Evolutionary conservation across 164 flowering plant species (phyloP), one percentile per base, ranked within the genome.

Genomic region (Vitis riparia): DNA sequence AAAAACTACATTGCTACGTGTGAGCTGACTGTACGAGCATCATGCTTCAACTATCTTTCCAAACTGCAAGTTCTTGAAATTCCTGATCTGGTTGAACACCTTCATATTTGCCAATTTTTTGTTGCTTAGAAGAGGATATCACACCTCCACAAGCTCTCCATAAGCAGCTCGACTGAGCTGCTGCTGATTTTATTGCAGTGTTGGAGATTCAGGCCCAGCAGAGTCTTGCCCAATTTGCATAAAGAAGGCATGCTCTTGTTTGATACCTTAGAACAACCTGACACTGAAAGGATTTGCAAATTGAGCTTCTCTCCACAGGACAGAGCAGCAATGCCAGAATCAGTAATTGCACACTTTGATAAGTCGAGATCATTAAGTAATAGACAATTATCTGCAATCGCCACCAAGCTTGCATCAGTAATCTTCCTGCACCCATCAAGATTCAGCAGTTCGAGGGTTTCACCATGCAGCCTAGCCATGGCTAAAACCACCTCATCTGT

Each of bases 121-220:
- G n/a, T 9, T 44, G 15, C 44, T 79, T 63, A 88, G 70, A 70
- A 79, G 29, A 88, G 90, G 74, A 88, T 83, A 66, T 88, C 87
- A 59, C 92, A 88, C 63, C 86, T 82, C 90, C 90, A 83, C 72
- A 86, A 70, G 65, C 67, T 79, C 74, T 81, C 85, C 19, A 80
- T 62, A 11, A 88, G 86, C 67, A 69, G 23, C 69, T 78, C 91
- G 6, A 85, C 78, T 17, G 79, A 52, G 67, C 75, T 72, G 66
- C 77, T 75, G 85, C 84, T 84, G 67, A 92, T 76, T 48, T 84
- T 68, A 65, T 73, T 77, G 83, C 97, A 92, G 55, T 79, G 73
- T 71, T 85, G 88, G 59, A 92, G 85, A 67, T 90, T 92, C 87
- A 92, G 77, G 0, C 97, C 95, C 53, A 86, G 65, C 7, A 92